Evolutionary conservation across 495 filamentous ascomycete species (phyloP).

Genomic region (Aspergillus ostianus): DNA sequence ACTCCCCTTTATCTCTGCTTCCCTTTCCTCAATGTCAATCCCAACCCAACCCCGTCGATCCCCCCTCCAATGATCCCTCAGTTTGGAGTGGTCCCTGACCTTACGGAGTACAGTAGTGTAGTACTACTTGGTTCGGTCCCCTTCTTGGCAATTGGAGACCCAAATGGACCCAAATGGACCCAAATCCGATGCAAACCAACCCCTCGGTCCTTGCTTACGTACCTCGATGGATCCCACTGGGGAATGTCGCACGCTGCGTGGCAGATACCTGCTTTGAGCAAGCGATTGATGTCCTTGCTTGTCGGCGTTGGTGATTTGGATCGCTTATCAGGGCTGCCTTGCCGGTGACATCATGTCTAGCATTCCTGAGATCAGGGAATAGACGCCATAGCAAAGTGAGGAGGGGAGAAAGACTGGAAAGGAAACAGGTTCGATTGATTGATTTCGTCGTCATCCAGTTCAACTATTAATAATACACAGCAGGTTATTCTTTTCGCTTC

Average conservation of each 20-base stretch:
- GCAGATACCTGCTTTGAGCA: neutral
- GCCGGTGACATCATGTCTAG: neutral
- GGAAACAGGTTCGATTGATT: conserved; percentile 9
- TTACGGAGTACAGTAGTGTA: too few relatives aligned
- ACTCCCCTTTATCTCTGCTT: too few relatives aligned
- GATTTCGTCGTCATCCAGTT: conserved; percentile 1
- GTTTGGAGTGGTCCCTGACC: too few relatives aligned
- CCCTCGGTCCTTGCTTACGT: neutral
- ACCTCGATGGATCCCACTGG: neutral
- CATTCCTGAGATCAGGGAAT: neutral
- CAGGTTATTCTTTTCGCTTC: neutral
- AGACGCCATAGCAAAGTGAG: neutral
- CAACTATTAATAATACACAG: neutral
- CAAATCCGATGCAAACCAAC: neutral
- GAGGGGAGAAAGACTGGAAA: conserved; percentile 7
- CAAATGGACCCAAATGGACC: neutral
- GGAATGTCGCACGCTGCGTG: neutral
- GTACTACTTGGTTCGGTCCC: too few relatives aligned
- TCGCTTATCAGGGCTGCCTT: neutral
- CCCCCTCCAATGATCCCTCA: too few relatives aligned
- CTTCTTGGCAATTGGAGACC: neutral
- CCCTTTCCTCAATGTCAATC: too few relatives aligned
- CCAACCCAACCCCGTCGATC: too few relatives aligned
- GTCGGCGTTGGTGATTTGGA: neutral
- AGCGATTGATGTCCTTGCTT: neutral